Evolutionary conservation across 2,329 filamentous ascomycete species (phyloP).

Genomic region (Coniochaeta sp.): DNA sequence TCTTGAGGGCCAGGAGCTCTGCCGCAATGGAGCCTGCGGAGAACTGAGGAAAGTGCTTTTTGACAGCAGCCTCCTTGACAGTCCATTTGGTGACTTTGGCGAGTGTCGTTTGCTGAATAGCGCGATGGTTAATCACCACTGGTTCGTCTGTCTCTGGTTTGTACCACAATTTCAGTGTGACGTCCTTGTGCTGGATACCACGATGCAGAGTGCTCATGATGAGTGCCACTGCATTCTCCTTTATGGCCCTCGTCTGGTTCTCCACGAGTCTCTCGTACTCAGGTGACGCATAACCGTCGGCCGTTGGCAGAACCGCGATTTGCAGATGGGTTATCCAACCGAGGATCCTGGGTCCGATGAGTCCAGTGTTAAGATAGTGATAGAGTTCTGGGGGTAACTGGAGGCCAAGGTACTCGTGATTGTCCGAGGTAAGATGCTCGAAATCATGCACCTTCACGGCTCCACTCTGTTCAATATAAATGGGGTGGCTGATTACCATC

Average conservation of each 20-base stretch:
- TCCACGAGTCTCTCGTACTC: slow-evolving; percentile 78
- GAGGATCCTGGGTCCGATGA: slow-evolving; percentile 72
- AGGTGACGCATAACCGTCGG: slow-evolving; percentile 73
- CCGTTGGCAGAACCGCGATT: slow-evolving; percentile 70
- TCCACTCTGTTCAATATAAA: slow-evolving; percentile 71
- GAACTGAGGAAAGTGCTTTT: slow-evolving; percentile 36
- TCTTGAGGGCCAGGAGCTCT: slow-evolving; percentile 61
- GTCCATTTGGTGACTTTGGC: slow-evolving; percentile 57
- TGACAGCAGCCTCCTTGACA: slow-evolving; percentile 53
- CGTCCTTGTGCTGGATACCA: slow-evolving; percentile 73
- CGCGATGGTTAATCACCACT: slow-evolving; percentile 59
- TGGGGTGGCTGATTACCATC: slow-evolving; percentile 81
- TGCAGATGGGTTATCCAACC: slow-evolving; percentile 77
- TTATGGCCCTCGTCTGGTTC: slow-evolving; percentile 63
- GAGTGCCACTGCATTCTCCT: slow-evolving; percentile 70
- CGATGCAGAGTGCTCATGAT: slow-evolving; percentile 74
- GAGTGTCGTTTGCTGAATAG: slow-evolving; percentile 11
- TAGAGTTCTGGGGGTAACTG: slow-evolving; percentile 85
- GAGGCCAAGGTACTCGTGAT: slow-evolving; percentile 85
- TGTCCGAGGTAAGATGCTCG: slow-evolving; percentile 69
- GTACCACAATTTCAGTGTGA: slow-evolving; percentile 80
- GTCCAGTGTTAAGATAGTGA: slow-evolving; percentile 77
- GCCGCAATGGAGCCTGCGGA: slow-evolving; percentile 43
- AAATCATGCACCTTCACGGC: slow-evolving; percentile 67
- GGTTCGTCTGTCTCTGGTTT: neutral